Conservation (phyloP, 202 grass and related monocot genomes). For the Brachypodium distachyon region DNA sequence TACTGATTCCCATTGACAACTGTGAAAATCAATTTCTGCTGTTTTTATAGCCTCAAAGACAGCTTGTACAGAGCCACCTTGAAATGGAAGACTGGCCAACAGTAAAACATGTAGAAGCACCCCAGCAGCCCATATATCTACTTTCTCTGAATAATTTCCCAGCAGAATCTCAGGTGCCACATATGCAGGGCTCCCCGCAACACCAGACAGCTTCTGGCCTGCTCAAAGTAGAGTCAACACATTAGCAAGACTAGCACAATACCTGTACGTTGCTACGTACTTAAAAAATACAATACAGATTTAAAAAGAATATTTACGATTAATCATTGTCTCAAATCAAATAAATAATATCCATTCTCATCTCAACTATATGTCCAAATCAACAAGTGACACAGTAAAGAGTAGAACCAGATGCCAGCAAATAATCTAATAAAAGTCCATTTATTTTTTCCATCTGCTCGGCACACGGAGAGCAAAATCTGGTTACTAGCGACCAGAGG, state of each 20-base stretch:
- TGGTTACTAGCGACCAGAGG: background rate
- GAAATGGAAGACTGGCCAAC: constrained; percentile 76
- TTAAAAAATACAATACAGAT: no score
- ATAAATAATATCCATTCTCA: no score
- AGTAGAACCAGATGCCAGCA: background rate
- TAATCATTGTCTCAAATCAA: no score
- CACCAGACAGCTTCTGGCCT: constrained; percentile 87
- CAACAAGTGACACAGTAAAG: no score
- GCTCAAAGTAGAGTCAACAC: background rate
- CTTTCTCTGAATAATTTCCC: constrained; percentile 80
- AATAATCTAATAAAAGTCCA: background rate
- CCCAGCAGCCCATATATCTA: constrained; percentile 85
- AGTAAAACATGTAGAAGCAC: constrained; percentile 82
- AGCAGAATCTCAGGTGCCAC: constrained; percentile 88
- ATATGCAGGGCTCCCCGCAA: constrained; percentile 96
- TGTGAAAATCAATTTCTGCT: constrained; percentile 65
- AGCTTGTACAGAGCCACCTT: constrained; percentile 57
- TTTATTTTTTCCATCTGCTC: background rate
- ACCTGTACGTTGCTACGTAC: no score
- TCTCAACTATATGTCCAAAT: no score
- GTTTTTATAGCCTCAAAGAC: constrained; percentile 87
- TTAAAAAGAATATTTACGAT: no score
- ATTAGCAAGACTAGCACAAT: no score
- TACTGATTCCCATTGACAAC: constrained; percentile 50
- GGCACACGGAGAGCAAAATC: background rate